A percentile compares a stretch with the other conserved stretches of the same genome.
Conservation (phyloP, 2,329 filamentous ascomycete species). For the Cladosporium sp. region DNA sequence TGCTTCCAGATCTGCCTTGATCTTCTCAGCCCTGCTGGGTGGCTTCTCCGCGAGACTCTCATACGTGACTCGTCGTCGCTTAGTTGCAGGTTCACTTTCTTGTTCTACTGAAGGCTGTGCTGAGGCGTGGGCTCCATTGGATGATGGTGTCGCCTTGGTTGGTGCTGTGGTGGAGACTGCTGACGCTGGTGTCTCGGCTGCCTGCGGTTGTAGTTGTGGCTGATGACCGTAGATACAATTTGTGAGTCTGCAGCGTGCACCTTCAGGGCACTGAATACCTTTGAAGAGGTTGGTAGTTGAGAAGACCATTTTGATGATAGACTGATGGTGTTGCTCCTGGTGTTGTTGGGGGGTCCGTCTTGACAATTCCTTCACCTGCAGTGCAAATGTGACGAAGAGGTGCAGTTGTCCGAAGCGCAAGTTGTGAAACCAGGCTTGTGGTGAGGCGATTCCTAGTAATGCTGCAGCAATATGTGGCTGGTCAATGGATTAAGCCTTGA, state of each 20-base stretch:
- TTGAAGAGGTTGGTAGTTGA: slow-evolving; percentile 58
- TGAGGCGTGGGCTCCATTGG: neutral
- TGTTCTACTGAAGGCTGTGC: neutral
- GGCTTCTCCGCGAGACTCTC: slow-evolving; percentile 34
- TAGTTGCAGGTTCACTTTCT: slow-evolving; percentile 28
- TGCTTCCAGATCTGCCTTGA: slow-evolving; percentile 21
- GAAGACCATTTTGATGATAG: slow-evolving; percentile 52
- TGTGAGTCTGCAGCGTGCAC: slow-evolving; percentile 52
- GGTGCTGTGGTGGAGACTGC: neutral
- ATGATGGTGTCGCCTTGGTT: neutral
- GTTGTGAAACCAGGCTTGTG: neutral
- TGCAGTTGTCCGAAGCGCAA: neutral
- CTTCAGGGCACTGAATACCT: slow-evolving; percentile 55
- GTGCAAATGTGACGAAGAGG: neutral
- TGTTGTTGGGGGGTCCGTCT: neutral
- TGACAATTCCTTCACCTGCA: neutral
- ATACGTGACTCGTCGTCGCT: slow-evolving; percentile 37
- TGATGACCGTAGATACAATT: slow-evolving; percentile 63
- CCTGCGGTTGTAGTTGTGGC: slow-evolving; percentile 15
- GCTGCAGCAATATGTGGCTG: neutral
- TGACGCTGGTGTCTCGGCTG: slow-evolving; percentile 3
- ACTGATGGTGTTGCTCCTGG: neutral
- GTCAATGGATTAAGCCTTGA: neutral
- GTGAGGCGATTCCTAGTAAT: neutral
- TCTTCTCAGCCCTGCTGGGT: slow-evolving; percentile 33